Conservation (phyloP, 106 monocot species). For the Agapanthus africanus region DNA sequence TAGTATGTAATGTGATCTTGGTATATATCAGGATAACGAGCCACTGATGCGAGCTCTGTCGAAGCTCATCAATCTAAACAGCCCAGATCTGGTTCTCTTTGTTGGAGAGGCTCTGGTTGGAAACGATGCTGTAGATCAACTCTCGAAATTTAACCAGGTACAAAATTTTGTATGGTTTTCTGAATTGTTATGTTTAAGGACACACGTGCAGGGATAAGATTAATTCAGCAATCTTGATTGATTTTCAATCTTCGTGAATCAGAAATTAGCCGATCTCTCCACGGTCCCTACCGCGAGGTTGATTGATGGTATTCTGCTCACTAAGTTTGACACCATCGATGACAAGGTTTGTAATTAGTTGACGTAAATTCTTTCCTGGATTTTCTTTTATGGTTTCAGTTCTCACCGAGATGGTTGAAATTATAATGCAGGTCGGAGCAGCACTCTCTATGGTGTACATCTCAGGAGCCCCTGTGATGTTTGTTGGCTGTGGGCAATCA, state of each 20-base stretch:
- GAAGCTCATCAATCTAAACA: slow-evolving; percentile 96
- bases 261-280: slow-evolving; percentile 92
- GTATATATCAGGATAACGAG: slow-evolving; percentile 73
- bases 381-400: background rate
- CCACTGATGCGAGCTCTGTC: slow-evolving; percentile 96
- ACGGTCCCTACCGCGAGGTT: slow-evolving; percentile 59
- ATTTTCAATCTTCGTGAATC: no score
- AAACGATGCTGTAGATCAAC: slow-evolving; percentile 97
- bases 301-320: slow-evolving; percentile 97
- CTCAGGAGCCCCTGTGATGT: slow-evolving; percentile 95
- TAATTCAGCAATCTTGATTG: no score
- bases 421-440: slow-evolving; percentile 65
- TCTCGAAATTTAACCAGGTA: slow-evolving; percentile 94
- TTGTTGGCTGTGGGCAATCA: slow-evolving; percentile 97
- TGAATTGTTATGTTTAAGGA: background rate
- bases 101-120: slow-evolving; percentile 97
- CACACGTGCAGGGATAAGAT: no score
- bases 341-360: slow-evolving; percentile 59
- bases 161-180: background rate
- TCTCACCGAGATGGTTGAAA: background rate
- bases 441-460: slow-evolving; percentile 99
- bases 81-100: slow-evolving; percentile 89
- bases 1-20: background rate
- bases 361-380: background rate
- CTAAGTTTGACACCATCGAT: slow-evolving; percentile 97